phyloP scores from a whole-genome alignment of 306 rosid species.

The Ziziphus jujuba region DNA sequence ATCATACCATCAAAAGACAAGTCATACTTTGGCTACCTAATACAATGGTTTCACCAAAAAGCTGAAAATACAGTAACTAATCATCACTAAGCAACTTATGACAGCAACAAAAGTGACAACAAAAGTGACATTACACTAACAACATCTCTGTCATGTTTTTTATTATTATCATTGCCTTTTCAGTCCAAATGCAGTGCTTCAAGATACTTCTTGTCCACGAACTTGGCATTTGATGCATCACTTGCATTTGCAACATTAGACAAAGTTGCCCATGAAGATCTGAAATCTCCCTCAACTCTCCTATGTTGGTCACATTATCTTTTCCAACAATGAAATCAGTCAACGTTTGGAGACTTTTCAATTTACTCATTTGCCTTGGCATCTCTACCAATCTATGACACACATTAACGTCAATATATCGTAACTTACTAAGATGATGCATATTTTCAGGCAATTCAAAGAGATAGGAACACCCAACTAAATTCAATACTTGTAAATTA shows the following conservation, averaged over 20 bases:
- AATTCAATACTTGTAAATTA: constrained; percentile 19
- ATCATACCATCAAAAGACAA: no score
- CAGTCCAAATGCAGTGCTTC: constrained; percentile 7
- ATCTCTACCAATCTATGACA: not conserved
- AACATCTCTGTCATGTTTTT: not conserved
- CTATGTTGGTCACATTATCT: no score
- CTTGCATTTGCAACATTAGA: not conserved
- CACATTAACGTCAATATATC: not conserved
- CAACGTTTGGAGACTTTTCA: constrained; percentile 2
- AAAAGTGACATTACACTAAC: no score
- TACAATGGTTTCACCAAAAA: no score
- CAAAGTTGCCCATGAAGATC: constrained; percentile 1
- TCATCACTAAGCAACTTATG: no score
- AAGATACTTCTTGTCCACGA: constrained; percentile 5
- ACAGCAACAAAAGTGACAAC: no score
- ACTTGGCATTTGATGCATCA: constrained; percentile 11
- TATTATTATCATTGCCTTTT: not conserved
- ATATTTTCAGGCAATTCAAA: constrained; percentile 5
- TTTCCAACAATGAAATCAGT: not conserved
- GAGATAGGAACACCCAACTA: constrained; percentile 1
- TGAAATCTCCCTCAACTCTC: not conserved
- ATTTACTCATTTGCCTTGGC: constrained; percentile 8
- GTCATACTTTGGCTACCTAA: no score
- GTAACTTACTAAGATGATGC: constrained; percentile 12
- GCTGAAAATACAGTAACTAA: no score